Evolutionary conservation across 2,329 filamentous ascomycete species (phyloP).

Genomic region (Xylariaceae sp.): DNA sequence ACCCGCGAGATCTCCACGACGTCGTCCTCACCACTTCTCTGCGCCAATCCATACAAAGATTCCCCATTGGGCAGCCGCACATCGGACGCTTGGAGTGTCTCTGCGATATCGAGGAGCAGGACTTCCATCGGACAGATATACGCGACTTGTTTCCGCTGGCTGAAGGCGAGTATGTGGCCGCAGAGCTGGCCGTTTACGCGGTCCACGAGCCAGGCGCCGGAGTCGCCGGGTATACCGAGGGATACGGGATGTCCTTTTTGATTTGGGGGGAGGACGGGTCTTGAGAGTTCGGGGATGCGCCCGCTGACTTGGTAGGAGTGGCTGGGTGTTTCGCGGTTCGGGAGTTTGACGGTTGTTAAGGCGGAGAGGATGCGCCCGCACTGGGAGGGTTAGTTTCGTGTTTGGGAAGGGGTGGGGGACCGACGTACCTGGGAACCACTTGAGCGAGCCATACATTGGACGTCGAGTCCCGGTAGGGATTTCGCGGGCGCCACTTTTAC

Average conservation of each 20-base stretch:
- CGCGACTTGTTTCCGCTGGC: conserved; percentile 69
- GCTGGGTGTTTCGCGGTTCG: conserved; percentile 74
- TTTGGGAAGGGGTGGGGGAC: background rate
- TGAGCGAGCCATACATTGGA: conserved; percentile 85
- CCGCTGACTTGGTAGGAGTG: conserved; percentile 60
- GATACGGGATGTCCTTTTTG: conserved; percentile 29
- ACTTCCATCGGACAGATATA: conserved; percentile 97
- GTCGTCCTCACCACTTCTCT: conserved; percentile 28
- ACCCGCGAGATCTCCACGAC: conserved; percentile 27
- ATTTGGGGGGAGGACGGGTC: conserved; percentile 12
- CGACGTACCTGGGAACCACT: conserved; percentile 59
- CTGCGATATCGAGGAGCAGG: conserved; percentile 75
- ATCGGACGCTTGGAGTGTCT: conserved; percentile 64
- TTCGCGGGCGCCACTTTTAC: conserved; percentile 54
- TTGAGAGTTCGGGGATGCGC: conserved; percentile 24
- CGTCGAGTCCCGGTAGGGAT: conserved; percentile 66
- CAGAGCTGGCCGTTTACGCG: conserved; percentile 73
- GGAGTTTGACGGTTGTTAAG: conserved; percentile 80
- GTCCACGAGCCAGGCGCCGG: conserved; percentile 88
- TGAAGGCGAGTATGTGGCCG: conserved; percentile 88
- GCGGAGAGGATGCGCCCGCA: conserved; percentile 71
- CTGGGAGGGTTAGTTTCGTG: conserved; percentile 32
- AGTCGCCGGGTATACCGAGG: conserved; percentile 76
- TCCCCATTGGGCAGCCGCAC: conserved; percentile 66
- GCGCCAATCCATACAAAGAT: conserved; percentile 34